Evolutionary conservation across 257 asterid genomes (phyloP).

Genomic region (Solanum ossicruentum): DNA sequence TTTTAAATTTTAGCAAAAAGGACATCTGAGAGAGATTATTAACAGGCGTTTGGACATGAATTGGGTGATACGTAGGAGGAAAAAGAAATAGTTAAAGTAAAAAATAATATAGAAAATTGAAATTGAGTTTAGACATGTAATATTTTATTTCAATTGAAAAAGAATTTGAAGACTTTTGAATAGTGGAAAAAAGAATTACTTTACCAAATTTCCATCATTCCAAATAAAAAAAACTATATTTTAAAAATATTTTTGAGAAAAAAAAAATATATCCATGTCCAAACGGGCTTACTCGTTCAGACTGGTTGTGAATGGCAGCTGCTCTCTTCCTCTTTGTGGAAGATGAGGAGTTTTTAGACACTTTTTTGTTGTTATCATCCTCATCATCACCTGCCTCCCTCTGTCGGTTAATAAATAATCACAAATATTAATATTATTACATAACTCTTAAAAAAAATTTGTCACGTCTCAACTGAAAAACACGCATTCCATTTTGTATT

Average conservation of each 20-base stretch:
- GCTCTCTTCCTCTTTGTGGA: conserved; percentile 65
- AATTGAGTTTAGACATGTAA: neutral
- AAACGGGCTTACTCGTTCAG: conserved; percentile 52
- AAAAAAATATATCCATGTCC: neutral
- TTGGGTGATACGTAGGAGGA: no score
- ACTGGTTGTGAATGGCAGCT: conserved; percentile 74
- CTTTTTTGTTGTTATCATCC: conserved; percentile 18
- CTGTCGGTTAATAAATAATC: conserved; percentile 10
- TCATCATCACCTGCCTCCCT: conserved; percentile 20
- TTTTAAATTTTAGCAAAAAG: neutral
- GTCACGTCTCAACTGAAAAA: neutral
- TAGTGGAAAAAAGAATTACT: neutral
- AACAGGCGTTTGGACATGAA: neutral
- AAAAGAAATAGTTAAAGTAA: no score
- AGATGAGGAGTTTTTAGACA: conserved; percentile 31
- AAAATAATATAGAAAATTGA: neutral
- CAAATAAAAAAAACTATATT: neutral
- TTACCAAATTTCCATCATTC: neutral
- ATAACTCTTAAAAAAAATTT: neutral
- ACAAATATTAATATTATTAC: neutral
- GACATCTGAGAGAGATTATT: neutral
- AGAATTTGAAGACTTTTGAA: neutral
- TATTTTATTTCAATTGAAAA: no score
- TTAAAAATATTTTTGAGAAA: neutral
- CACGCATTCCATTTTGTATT: neutral